These are phyloP conservation scores for Oldenlandia corymbosa DNA, from an alignment of 257 asterid species.

Conservation along the genomic window DNA sequence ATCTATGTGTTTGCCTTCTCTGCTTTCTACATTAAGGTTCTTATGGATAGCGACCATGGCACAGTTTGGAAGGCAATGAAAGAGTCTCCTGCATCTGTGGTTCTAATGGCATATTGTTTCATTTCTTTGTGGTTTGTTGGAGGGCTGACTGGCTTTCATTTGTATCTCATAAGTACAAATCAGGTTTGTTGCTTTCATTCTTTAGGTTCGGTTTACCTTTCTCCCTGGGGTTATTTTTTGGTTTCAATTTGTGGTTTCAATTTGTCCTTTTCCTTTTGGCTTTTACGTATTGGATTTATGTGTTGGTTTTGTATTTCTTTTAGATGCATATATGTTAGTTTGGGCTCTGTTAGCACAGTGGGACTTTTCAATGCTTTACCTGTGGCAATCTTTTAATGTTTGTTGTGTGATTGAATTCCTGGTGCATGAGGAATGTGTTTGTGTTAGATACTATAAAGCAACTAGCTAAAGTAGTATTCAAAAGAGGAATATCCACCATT, in stretches of 20 bases:
- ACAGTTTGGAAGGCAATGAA: slow-evolving; percentile 96
- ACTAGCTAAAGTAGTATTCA: background rate
- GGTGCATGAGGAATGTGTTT: background rate
- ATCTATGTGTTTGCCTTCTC: slow-evolving; percentile 76
- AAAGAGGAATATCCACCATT: background rate
- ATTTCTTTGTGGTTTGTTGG: slow-evolving; percentile 98
- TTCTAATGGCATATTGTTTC: slow-evolving; percentile 83
- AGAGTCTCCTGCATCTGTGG: slow-evolving; percentile 87
- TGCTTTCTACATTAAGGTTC: slow-evolving; percentile 79
- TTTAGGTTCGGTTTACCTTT: no score
- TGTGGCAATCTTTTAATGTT: background rate
- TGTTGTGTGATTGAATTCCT: background rate
- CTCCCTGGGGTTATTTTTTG: no score
- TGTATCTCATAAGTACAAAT: slow-evolving; percentile 80
- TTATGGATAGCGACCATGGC: slow-evolving; percentile 73
- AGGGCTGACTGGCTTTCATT: slow-evolving; percentile 96
- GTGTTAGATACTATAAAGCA: background rate
- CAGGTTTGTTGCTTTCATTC: slow-evolving; percentile 68
- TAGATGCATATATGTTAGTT: background rate
- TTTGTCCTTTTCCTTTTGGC: no score
- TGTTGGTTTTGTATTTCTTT: no score
- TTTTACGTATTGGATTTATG: no score
- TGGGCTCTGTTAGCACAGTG: background rate
- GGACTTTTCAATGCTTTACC: background rate
- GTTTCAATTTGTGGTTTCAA: no score